A percentile compares a stretch with the other conserved stretches of the same genome.
Evolutionary conservation across 2,329 filamentous ascomycete species (phyloP).

Genomic region (Fusarium sacchari): DNA sequence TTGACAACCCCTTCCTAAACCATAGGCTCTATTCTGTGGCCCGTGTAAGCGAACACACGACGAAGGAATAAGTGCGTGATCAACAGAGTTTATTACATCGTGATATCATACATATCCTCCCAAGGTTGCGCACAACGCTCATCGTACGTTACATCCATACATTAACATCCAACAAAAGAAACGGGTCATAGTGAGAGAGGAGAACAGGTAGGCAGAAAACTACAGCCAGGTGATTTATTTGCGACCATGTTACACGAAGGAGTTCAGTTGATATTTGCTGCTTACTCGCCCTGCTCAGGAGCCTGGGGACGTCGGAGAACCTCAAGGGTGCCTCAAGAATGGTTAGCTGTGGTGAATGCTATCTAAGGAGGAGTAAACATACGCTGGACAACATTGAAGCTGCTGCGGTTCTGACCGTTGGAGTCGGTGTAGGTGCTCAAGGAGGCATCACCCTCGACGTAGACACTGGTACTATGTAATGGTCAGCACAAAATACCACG

Average conservation of each 20-base stretch:
- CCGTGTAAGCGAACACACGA: background rate
- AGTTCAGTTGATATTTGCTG: background rate
- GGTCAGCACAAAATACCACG: constrained; percentile 17
- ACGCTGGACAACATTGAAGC: constrained; percentile 83
- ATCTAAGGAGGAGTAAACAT: constrained; percentile 53
- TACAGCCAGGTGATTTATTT: background rate
- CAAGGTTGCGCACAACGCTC: constrained; percentile 28
- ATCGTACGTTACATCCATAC: constrained; percentile 37
- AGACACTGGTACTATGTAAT: constrained; percentile 74
- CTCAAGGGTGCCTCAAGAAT: constrained; percentile 55
- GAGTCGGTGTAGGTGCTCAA: constrained; percentile 74
- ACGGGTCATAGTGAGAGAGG: constrained; percentile 33
- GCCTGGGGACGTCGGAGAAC: constrained; percentile 55
- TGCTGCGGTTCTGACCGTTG: constrained; percentile 73
- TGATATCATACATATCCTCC: constrained; percentile 41
- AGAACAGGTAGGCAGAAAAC: constrained; percentile 16
- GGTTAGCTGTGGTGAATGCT: constrained; percentile 22
- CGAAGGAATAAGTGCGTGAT: background rate
- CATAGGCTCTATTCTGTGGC: background rate
- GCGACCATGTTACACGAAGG: background rate
- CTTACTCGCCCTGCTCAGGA: constrained; percentile 39
- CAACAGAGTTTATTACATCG: constrained; percentile 38
- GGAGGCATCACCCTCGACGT: constrained; percentile 82
- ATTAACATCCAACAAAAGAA: constrained; percentile 35
- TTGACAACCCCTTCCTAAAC: background rate